A percentile compares a stretch with the other conserved stretches of the same genome.
These are phyloP conservation scores for Fistulina hepatica DNA, from an alignment of 1,284 basidiomycete genomes.

Conservation along the genomic window DNA sequence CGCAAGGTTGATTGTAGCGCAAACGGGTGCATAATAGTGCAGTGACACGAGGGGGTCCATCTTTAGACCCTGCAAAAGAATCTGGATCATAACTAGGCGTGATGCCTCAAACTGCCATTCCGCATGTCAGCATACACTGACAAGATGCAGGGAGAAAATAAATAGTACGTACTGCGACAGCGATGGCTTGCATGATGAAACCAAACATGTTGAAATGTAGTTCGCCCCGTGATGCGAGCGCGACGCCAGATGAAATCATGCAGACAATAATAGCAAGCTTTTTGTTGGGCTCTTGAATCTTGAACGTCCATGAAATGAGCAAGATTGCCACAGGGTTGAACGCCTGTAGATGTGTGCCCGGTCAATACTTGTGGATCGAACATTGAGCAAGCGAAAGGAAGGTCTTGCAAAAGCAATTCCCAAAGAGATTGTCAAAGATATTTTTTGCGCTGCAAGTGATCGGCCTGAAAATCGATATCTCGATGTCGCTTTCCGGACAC, in stretches of 20 bases:
- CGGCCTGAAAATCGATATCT: no score
- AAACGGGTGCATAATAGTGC: constrained; percentile 96
- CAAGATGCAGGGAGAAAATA: neutral
- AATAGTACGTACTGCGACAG: constrained; percentile 51
- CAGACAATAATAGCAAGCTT: constrained; percentile 77
- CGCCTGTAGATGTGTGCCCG: constrained; percentile 50
- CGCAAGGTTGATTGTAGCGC: constrained; percentile 79
- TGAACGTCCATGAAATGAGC: constrained; percentile 86
- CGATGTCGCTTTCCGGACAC: no score
- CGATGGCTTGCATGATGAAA: constrained; percentile 76
- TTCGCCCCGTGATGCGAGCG: constrained; percentile 83
- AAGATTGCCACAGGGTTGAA: constrained; percentile 96
- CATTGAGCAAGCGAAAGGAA: neutral
- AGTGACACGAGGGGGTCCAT: constrained; percentile 95
- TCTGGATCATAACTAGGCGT: constrained; percentile 92
- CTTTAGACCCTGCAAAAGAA: constrained; percentile 90
- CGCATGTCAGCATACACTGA: constrained; percentile 5
- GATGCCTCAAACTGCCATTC: constrained; percentile 67
- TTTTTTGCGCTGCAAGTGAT: no score
- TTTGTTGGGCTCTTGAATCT: constrained; percentile 80
- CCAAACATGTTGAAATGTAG: constrained; percentile 77
- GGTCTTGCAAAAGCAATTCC: neutral
- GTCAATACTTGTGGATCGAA: no score
- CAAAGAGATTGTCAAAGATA: neutral
- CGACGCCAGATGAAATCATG: constrained; percentile 88